Conservation (phyloP, 2,329 filamentous ascomycete species). For the Tricladium varicosporioides region DNA sequence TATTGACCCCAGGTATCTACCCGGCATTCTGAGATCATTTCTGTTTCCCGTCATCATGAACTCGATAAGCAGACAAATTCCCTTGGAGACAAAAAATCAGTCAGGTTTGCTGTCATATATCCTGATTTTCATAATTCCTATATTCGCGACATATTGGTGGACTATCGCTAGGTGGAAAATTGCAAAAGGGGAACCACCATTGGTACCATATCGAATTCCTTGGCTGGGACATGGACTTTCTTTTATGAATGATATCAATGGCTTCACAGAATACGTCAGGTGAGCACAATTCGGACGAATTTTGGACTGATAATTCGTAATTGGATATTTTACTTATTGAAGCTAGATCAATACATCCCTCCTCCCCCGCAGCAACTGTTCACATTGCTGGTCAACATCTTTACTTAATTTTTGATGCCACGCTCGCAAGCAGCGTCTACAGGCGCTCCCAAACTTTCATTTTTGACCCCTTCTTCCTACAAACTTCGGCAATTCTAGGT, state of each 20-base stretch:
- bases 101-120: neutral
- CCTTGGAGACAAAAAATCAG: neutral
- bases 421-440: conserved; percentile 22
- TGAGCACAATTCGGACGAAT: neutral
- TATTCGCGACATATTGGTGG: conserved; percentile 11
- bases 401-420: conserved; percentile 25
- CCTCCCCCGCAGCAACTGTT: conserved; percentile 10
- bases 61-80: neutral
- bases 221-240: conserved; percentile 19
- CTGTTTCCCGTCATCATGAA: neutral
- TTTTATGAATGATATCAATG: conserved; percentile 20
- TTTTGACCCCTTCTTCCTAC: conserved; percentile 20
- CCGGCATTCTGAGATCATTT: too few relatives aligned
- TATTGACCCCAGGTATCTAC: too few relatives aligned
- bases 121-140: conserved; percentile 1
- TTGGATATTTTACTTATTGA: neutral
- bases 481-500: conserved; percentile 18
- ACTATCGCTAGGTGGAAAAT: conserved; percentile 8
- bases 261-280: conserved; percentile 17
- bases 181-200: conserved; percentile 12
- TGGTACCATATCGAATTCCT: conserved; percentile 15
- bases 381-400: conserved; percentile 21
- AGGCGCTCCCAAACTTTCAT: conserved; percentile 22
- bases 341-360: conserved; percentile 11
- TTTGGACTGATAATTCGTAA: neutral